Evolutionary conservation across 2,329 filamentous ascomycete genomes (phyloP), one percentile per base, ranked within the genome.

Genomic region (Penicillium sp.): DNA sequence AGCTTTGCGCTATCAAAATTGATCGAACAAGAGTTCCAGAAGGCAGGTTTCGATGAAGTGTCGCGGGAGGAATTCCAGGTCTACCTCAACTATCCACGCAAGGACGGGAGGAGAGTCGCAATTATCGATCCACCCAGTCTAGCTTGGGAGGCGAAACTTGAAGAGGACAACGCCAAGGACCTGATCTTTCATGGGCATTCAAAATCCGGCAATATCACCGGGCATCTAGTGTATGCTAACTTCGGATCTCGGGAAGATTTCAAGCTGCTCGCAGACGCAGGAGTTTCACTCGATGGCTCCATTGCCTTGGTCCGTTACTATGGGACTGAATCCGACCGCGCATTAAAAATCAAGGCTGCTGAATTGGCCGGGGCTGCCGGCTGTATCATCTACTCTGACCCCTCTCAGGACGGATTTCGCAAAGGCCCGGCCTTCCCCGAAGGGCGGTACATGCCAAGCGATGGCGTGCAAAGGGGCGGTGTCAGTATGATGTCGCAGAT

Each of bases 381-480:
- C 15, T 95, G 91, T 68, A 84, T 99, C 56, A 90, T 96, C 57
- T 99, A 97, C 78, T 96, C 89, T 51, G 94, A 97, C 71, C 93
- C 93, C 0, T 82, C 83, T 1, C 89, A 97, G 50, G 89, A 96
- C 70, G 92, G 92, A 1, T 94, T 93, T 68, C 74, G 84, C 29
- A 84, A 85, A 64, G 93, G 92, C 4, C 80, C 86, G 0, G 81
- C 85, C 0, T 92, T 88, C 64, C 93, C 93, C 0, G 80, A 89
- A 25, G 93, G 92, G 37, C 85, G 86, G 25, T 95, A 83, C 74
- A 89, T 93, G 84, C 91, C 93, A 0, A 82, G 83, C 1, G 91
- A 94, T 69, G 89, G 87, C 46, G 89, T 97, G 3, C 91, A 94
- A 72, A 83, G 93, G 69, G 93, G 89, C 4, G 84, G 86, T 5